Percentiles rank a stretch among this genome's conserved stretches.
These are phyloP conservation scores for Trichoderma sp. DNA, from an alignment of 2,329 filamentous ascomycete species.

Conservation along the genomic window DNA sequence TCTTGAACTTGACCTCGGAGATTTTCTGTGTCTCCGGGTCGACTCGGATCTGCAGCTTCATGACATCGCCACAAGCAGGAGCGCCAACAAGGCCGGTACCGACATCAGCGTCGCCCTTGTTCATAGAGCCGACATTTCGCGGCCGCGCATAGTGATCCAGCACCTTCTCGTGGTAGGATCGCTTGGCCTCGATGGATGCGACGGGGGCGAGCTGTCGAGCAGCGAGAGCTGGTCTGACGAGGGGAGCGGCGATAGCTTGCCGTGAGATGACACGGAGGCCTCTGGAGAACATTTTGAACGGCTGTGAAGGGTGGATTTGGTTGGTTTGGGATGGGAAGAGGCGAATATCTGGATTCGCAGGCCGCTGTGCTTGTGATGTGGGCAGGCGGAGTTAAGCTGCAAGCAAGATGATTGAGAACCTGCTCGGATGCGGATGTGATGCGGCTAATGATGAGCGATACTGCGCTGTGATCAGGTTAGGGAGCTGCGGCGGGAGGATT, in stretches of 20 bases:
- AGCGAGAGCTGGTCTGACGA: constrained; percentile 39
- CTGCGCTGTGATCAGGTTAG: neutral
- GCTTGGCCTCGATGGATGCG: constrained; percentile 42
- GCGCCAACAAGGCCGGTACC: constrained; percentile 90
- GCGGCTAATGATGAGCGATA: neutral
- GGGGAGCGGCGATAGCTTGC: constrained; percentile 44
- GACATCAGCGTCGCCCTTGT: constrained; percentile 78
- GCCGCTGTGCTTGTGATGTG: neutral
- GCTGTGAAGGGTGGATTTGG: neutral
- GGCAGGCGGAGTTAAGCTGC: neutral
- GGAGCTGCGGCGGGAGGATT: neutral
- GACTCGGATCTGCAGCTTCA: constrained; percentile 80
- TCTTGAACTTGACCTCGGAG: constrained; percentile 96
- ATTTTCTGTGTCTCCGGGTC: constrained; percentile 87
- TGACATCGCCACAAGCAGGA: constrained; percentile 86
- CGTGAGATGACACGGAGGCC: constrained; percentile 47
- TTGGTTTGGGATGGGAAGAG: neutral
- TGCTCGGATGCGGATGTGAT: neutral
- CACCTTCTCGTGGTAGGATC: constrained; percentile 57
- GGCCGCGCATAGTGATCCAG: constrained; percentile 54
- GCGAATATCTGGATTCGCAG: neutral
- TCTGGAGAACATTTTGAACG: constrained; percentile 48
- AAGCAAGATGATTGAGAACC: neutral
- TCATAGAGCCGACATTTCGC: constrained; percentile 58
- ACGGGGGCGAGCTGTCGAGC: constrained; percentile 44